Base-by-base conservation (phyloP, 2,329 filamentous ascomycete genomes). In the Xylariaceae sp. region DNA sequence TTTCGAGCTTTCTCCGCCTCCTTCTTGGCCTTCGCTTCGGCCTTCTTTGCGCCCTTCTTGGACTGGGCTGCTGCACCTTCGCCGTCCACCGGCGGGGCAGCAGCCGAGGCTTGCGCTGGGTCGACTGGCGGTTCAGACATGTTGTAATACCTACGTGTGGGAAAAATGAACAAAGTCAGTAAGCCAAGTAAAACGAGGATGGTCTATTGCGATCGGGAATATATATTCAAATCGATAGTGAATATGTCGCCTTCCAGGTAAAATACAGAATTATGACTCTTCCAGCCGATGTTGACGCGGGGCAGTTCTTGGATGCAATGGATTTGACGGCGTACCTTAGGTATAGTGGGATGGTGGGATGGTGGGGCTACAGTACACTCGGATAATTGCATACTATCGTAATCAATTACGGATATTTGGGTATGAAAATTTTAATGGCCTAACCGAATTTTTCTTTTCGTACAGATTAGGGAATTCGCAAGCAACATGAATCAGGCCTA, bases 31-130 rank as follows among this genome's bases (percentile, higher is more conserved):
- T 96, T 96, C 60, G 83, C 83, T 67, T 89, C 89, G 44, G 89
- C 87, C 79, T 96, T 96, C 79, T 96, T 96, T 62, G 89, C 77
- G 16, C 87, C 91, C 75, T 88, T 93, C 78, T 96, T 93, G 59
- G 88, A 91, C 47, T 64, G 61, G 42, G 57, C 56, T 37, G 62
- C 56, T 37, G 62, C 56, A 46, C 55, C 59, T 48, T 66, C 67
- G 19, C 60, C 68, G 20, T 65, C 66, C 26, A 61, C 68, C 45
- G 65, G 55, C 49, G 64, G 60, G 50, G 64, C 60, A 57, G 62
- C 56, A 48, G 54, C 62, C 40, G 64, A 52, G 57, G 65, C 59
- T 51, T 65, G 61, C 55, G 52, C 58, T 43, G 64, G 59, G 40
- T 71, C 67, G 54, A 64, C 63, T 41, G 71, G 69, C 41, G 70